Percentiles rank a stretch among this genome's conserved stretches.
Evolutionary conservation across 768 basidiomycete species (phyloP).

Genomic region (Floccularia luteovirens): DNA sequence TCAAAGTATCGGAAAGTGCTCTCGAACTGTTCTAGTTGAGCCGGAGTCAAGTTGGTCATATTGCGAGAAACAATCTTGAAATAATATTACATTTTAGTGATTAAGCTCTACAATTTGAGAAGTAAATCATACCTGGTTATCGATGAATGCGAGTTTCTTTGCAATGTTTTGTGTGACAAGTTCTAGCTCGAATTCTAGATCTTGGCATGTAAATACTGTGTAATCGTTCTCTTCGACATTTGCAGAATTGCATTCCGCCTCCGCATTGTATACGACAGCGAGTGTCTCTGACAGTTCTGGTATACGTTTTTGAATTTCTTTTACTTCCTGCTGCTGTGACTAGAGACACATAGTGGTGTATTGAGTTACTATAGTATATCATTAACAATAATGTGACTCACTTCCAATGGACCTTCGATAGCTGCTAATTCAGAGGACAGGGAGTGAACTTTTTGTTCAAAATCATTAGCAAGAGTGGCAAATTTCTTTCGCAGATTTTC

Average conservation of each 20-base stretch:
- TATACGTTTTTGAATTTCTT: conserved; percentile 58
- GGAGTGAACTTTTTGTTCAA: conserved; percentile 56
- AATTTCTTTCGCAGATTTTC: conserved; percentile 71
- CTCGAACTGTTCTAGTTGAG: conserved; percentile 94
- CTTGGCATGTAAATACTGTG: conserved; percentile 83
- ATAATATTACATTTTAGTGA: conserved; percentile 5
- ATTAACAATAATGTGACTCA: conserved; percentile 12
- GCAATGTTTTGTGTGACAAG: conserved; percentile 72
- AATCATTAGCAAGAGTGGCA: conserved; percentile 70
- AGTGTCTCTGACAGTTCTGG: conserved; percentile 56
- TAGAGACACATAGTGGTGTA: conserved; percentile 16
- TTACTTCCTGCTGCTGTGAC: conserved; percentile 70
- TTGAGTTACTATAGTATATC: not conserved
- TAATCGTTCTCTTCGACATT: conserved; percentile 98
- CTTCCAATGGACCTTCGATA: conserved; percentile 74
- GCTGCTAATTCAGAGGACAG: conserved; percentile 69
- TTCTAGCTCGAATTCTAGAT: conserved; percentile 85
- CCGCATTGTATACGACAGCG: conserved; percentile 48
- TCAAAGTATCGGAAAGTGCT: conserved; percentile 98
- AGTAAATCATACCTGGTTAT: conserved; percentile 70
- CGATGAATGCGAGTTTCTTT: conserved; percentile 93
- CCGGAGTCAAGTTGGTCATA: conserved; percentile 91
- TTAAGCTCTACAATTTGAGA: not conserved
- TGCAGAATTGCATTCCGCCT: conserved; percentile 72
- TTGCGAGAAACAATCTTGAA: conserved; percentile 85